Percentiles rank a stretch among this genome's conserved stretches.
Conservation (phyloP, 73 alveolate genomes). For the Paramecium pentaurelia region DNA sequence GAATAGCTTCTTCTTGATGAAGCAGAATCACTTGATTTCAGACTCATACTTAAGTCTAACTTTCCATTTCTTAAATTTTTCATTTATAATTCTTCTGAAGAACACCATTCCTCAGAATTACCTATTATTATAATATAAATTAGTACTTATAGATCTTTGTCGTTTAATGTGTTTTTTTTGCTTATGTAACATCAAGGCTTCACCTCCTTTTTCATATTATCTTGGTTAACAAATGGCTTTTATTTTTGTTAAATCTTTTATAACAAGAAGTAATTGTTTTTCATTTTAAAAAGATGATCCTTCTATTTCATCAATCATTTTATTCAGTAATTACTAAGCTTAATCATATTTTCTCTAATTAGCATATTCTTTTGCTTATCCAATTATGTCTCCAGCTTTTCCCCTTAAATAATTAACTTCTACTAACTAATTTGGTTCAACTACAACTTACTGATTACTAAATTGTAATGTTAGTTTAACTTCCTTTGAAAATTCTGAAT, state of each 20-base stretch:
- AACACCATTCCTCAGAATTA: background rate
- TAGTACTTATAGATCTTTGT: background rate
- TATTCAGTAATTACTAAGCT: background rate
- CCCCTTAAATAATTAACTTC: conserved; percentile 5
- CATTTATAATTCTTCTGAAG: background rate
- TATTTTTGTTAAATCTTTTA: background rate
- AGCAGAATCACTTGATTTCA: background rate
- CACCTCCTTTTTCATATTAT: background rate
- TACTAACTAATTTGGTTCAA: background rate
- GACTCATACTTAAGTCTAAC: background rate
- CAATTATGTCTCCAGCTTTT: background rate
- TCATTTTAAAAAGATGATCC: background rate
- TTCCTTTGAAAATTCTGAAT: background rate
- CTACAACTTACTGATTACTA: background rate
- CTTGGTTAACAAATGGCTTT: background rate
- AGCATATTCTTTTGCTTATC: background rate
- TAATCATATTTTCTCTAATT: background rate
- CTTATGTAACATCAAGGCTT: background rate
- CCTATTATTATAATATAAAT: background rate
- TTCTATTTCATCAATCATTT: conserved; percentile 13
- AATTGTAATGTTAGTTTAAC: background rate
- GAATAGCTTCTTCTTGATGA: background rate
- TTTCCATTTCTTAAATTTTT: background rate
- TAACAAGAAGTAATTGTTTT: background rate
- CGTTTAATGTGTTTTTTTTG: background rate